These are phyloP conservation scores for Trapa bicornis DNA, from an alignment of 345 rosid genomes.

Conservation along the genomic window DNA sequence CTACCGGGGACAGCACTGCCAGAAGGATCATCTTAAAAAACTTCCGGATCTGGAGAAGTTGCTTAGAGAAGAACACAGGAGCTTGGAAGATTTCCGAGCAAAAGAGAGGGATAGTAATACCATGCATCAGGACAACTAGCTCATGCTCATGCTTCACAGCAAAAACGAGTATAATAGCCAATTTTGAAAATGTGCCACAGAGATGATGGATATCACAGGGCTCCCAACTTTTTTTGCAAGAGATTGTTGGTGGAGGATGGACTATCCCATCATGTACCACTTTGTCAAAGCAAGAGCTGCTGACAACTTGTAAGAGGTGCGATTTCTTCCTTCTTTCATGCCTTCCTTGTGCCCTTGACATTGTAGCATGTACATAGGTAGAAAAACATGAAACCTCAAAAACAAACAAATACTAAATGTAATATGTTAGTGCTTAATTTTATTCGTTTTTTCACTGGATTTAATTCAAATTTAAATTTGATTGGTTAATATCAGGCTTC, in stretches of 20 bases:
- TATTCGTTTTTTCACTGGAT: background rate
- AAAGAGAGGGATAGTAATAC: conserved; percentile 25
- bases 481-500: no score
- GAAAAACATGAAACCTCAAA: background rate
- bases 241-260: conserved; percentile 1
- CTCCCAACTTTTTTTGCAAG: conserved; percentile 7
- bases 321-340: background rate
- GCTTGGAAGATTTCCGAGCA: conserved; percentile 61
- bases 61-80: conserved; percentile 50
- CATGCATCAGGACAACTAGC: conserved; percentile 28
- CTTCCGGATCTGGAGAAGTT: conserved; percentile 70
- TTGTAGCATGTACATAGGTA: conserved; percentile 27
- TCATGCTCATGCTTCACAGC: background rate
- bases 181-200: conserved; percentile 26
- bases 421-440: background rate
- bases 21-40: conserved; percentile 45
- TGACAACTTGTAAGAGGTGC: conserved; percentile 1
- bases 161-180: conserved; percentile 3
- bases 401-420: background rate
- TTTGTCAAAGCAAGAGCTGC: background rate
- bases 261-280: no score
- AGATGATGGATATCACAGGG: conserved; percentile 7
- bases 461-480: background rate
- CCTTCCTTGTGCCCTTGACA: background rate
- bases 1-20: conserved; percentile 33